These are phyloP conservation scores for Venturia pyrina DNA, from an alignment of 2,329 filamentous ascomycete genomes.

Conservation along the genomic window DNA sequence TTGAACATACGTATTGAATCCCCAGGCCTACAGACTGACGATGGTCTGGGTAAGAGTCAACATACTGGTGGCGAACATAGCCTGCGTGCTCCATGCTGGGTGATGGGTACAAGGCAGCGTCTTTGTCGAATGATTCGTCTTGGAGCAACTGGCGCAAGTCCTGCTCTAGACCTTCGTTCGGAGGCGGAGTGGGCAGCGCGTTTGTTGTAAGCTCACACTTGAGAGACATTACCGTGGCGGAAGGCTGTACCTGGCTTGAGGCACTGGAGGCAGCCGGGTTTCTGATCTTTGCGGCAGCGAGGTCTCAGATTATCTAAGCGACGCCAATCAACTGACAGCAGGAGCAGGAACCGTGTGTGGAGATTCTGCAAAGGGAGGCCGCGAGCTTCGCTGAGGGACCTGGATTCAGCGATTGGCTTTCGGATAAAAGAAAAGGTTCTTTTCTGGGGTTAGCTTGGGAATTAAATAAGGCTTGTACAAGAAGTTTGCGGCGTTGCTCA, in stretches of 20 bases:
- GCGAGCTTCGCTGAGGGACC: not conserved
- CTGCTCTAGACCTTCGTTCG: not conserved
- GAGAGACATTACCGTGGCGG: not conserved
- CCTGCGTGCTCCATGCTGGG: constrained; percentile 9
- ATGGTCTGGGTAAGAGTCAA: constrained; percentile 4
- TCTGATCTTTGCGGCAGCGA: not conserved
- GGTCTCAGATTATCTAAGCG: constrained; percentile 4
- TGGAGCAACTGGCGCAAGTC: constrained; percentile 2
- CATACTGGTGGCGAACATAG: constrained; percentile 5
- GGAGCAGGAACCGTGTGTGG: constrained; percentile 1
- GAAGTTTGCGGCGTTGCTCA: constrained; percentile 6
- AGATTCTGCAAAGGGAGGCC: not conserved
- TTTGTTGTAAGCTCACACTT: not conserved
- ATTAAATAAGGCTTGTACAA: constrained; percentile 1
- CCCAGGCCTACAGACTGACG: constrained; percentile 10
- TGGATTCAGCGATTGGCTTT: not conserved
- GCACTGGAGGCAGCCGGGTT: not conserved
- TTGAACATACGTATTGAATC: constrained; percentile 8
- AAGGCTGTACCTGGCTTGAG: not conserved
- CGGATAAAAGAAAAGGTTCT: not conserved
- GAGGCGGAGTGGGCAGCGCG: not conserved
- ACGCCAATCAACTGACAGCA: not conserved
- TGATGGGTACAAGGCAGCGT: constrained; percentile 3
- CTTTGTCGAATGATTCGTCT: not conserved
- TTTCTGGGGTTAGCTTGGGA: not conserved